phyloP scores from a whole-genome alignment of 2,329 filamentous ascomycete species.

The Nemania diffusa region DNA sequence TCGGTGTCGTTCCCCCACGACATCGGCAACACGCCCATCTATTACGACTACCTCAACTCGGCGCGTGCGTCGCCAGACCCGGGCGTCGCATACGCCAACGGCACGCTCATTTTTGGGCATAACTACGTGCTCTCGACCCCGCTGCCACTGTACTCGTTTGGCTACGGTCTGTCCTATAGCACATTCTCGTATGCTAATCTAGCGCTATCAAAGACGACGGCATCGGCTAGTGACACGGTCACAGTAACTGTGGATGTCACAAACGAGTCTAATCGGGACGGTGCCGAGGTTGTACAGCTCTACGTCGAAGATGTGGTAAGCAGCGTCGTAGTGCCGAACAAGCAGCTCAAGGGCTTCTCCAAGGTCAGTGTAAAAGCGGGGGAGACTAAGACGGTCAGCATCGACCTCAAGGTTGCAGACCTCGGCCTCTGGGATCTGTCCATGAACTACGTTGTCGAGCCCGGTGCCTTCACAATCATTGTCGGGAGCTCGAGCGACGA shows the following conservation, averaged over 20 bases:
- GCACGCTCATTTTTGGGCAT: constrained; percentile 70
- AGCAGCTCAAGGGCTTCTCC: constrained; percentile 72
- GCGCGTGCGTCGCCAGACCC: constrained; percentile 65
- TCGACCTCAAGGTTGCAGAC: constrained; percentile 60
- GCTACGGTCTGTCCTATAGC: constrained; percentile 73
- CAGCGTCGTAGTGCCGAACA: constrained; percentile 72
- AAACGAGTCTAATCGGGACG: constrained; percentile 67
- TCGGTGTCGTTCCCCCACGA: constrained; percentile 74
- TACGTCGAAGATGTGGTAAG: constrained; percentile 72
- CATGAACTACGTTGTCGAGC: constrained; percentile 80
- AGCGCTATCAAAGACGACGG: constrained; percentile 60
- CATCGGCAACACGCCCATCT: constrained; percentile 73
- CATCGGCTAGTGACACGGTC: constrained; percentile 61
- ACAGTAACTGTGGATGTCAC: constrained; percentile 70
- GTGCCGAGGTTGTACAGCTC: constrained; percentile 74
- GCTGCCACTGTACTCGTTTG: constrained; percentile 70
- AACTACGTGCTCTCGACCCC: constrained; percentile 72
- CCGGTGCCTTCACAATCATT: constrained; percentile 71
- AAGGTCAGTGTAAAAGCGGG: constrained; percentile 72
- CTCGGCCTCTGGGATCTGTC: constrained; percentile 66
- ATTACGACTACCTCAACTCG: constrained; percentile 78
- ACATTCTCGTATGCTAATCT: constrained; percentile 69
- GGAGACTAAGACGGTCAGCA: constrained; percentile 62
- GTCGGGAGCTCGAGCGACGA: constrained; percentile 70
- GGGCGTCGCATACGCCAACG: constrained; percentile 65